Evolutionary conservation across 495 filamentous ascomycete species (phyloP), one percentile per base, ranked within the genome.

Genomic region (Lineolata rhizophorae): DNA sequence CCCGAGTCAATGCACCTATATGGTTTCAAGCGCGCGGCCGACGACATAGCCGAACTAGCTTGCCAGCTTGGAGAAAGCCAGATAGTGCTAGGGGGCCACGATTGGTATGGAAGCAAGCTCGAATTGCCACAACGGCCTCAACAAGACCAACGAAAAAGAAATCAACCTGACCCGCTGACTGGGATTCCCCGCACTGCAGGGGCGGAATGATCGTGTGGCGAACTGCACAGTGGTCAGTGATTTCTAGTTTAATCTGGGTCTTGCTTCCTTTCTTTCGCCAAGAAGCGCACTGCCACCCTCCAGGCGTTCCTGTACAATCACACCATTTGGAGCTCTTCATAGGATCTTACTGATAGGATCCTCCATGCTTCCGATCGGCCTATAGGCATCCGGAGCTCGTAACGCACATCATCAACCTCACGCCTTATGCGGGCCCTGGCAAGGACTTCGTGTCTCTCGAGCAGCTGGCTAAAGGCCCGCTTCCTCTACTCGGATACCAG

Each of bases 401-500:
- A 31, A 57, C 58, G 2, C 67, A 72, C 32, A 58, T 94, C 20
- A 79, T 91, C 50, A 64, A 64, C 24, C 53, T 93, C 26, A 80
- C 82, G 3, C 76, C 83, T 0, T 92, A 68, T 48, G 32, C 40
- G 2, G 44, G 67, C 8, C 71, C 72, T 0, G 35, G 41, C 1
- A 49, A 55, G 28, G 41, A 48, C 20, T 74, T 58, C 36, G 12
- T 61, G 3, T 44, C 66, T 0, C 40, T 70, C 0, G 60, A 72
- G 31, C 37, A 65, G 2, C 37, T 81, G 2, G 64, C 76, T 3
- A 45, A 52, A 6, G 44, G 52, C n/a, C 29, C 38, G 13, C 36
- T 73, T 24, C 81, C 80, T n/a, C 70, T 77, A 40, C 81, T 80
- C 46, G 58, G 42, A 13, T 95, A 95, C 49, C 85, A 95, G 55